Evolutionary conservation across 2,329 filamentous ascomycete species (phyloP).

Genomic region (Fusarium humuli): DNA sequence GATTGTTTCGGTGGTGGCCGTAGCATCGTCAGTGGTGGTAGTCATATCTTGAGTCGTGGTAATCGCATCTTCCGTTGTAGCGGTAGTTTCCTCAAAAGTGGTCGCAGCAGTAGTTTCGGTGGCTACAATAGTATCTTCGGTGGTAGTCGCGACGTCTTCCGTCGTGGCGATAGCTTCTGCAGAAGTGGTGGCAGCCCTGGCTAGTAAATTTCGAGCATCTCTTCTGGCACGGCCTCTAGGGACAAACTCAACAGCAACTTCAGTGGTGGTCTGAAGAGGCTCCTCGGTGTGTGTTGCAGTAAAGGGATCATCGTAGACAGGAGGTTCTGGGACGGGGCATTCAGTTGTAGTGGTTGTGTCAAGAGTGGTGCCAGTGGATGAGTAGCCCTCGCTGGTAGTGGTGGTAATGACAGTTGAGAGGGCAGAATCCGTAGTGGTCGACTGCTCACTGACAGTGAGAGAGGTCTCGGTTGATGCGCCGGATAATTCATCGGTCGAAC

Average conservation of each 20-base stretch:
- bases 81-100: not conserved
- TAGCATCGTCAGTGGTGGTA: not conserved
- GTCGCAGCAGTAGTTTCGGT: not conserved
- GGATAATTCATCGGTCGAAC: not conserved
- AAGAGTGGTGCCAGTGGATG: not conserved
- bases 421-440: not conserved
- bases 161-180: not conserved
- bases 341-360: not conserved
- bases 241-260: not conserved
- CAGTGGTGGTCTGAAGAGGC: not conserved
- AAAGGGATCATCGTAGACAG: not conserved
- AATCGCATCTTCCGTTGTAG: not conserved
- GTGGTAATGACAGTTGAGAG: not conserved
- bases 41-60: not conserved
- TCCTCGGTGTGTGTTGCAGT: not conserved
- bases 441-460: not conserved
- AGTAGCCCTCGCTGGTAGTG: not conserved
- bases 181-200: not conserved
- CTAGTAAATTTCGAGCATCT: not conserved
- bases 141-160: not conserved
- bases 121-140: not conserved
- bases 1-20: not conserved
- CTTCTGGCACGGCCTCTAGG: not conserved
- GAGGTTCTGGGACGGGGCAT: not conserved
- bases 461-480: not conserved